phyloP scores from a whole-genome alignment of 192 early-diverging fungal species.

The Backusella sp. region DNA sequence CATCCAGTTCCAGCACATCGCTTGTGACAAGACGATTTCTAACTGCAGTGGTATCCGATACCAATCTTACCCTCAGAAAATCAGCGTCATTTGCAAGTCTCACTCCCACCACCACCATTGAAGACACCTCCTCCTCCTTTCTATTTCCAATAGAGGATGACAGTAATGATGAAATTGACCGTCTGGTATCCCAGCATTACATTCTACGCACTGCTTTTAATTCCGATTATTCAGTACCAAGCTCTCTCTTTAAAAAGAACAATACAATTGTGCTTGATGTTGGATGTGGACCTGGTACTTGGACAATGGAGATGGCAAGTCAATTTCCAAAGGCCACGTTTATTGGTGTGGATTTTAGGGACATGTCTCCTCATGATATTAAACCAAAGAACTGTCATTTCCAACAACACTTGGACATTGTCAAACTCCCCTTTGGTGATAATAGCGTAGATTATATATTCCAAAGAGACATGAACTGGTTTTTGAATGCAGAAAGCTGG shows the following conservation, averaged over 20 bases:
- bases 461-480: conserved; percentile 4
- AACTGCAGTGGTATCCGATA: not conserved
- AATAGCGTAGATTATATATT: conserved; percentile 9
- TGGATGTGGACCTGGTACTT: conserved; percentile 40
- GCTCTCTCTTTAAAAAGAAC: not conserved
- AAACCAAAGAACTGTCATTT: conserved; percentile 10
- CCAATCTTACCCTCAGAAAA: not conserved
- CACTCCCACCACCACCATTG: not conserved
- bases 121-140: not conserved
- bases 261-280: conserved; percentile 29
- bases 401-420: not conserved
- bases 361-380: conserved; percentile 5
- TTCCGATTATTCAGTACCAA: not conserved
- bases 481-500: not conserved
- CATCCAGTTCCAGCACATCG: not conserved
- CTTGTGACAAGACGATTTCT: conserved; percentile 3
- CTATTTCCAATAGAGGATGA: not conserved
- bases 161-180: not conserved
- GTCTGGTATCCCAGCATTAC: conserved; percentile 10
- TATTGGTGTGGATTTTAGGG: conserved; percentile 10
- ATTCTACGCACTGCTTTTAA: not conserved
- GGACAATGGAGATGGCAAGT: conserved; percentile 33
- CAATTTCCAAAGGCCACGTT: not conserved
- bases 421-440: not conserved
- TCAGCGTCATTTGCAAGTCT: not conserved